Evolutionary conservation across 2,329 filamentous ascomycete species (phyloP).

Genomic region (Magnaporthales sp.): DNA sequence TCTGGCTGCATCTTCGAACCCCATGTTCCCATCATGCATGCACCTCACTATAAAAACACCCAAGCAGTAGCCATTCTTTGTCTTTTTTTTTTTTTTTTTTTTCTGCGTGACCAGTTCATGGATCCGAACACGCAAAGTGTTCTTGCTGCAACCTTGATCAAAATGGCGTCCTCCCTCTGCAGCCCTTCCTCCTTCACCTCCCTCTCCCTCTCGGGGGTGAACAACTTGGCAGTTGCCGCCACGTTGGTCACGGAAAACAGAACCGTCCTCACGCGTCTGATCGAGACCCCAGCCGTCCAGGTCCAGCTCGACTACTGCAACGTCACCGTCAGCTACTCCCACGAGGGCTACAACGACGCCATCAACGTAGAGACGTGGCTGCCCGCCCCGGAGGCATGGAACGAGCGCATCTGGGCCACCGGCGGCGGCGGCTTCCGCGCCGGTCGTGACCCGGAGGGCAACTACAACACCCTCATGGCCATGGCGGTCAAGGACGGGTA

Average conservation of each 20-base stretch:
- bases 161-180: background rate
- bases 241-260: background rate
- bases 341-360: constrained; percentile 22
- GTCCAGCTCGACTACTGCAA: constrained; percentile 22
- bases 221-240: background rate
- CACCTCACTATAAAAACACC: too few relatives aligned
- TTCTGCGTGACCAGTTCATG: background rate
- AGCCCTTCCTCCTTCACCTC: background rate
- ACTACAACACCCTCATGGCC: background rate
- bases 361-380: constrained; percentile 24
- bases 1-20: too few relatives aligned
- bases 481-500: constrained; percentile 8
- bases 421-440: constrained; percentile 22
- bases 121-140: background rate
- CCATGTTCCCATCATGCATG: too few relatives aligned
- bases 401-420: constrained; percentile 21
- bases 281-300: background rate
- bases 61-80: too few relatives aligned
- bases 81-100: background rate
- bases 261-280: background rate
- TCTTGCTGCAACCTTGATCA: background rate
- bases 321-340: constrained; percentile 27
- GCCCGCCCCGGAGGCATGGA: constrained; percentile 19
- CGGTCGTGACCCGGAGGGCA: constrained; percentile 13
- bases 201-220: background rate